These are phyloP conservation scores for Colletotrichum orbiculare DNA, from an alignment of 2,329 filamentous ascomycete species.

Conservation along the genomic window DNA sequence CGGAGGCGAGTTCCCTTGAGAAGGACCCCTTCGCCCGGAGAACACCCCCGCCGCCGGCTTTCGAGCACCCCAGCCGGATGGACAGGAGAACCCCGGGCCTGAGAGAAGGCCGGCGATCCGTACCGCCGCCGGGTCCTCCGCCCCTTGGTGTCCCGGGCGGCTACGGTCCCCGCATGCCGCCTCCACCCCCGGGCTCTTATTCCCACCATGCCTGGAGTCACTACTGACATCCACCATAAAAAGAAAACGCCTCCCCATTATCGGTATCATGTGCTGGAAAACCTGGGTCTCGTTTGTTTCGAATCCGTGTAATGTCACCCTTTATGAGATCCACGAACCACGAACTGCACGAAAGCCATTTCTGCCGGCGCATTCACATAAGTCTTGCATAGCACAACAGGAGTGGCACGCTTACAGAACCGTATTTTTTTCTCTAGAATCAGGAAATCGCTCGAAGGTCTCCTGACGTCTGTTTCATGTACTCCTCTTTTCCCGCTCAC, in stretches of 20 bases:
- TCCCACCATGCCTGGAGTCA: slow-evolving; percentile 16
- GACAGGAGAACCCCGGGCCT: slow-evolving; percentile 54
- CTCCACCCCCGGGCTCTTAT: slow-evolving; percentile 21
- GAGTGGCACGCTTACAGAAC: slow-evolving; percentile 16
- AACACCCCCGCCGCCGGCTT: slow-evolving; percentile 49
- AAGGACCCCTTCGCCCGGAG: slow-evolving; percentile 49
- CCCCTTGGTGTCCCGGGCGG: slow-evolving; percentile 22
- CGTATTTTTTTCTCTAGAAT: neutral
- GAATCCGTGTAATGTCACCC: neutral
- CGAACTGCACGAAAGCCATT: slow-evolving; percentile 27
- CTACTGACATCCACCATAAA: neutral
- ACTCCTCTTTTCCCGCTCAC: too few species aligned
- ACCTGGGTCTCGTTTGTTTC: slow-evolving; percentile 12
- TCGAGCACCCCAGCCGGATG: slow-evolving; percentile 36
- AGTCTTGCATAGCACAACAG: slow-evolving; percentile 21
- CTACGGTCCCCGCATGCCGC: slow-evolving; percentile 23
- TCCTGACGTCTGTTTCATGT: too few species aligned
- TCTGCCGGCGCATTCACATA: slow-evolving; percentile 11
- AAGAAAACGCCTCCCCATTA: neutral
- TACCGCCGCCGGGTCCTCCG: slow-evolving; percentile 28
- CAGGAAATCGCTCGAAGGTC: too few species aligned
- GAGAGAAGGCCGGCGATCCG: slow-evolving; percentile 33
- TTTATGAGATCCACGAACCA: slow-evolving; percentile 29
- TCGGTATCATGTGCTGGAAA: neutral
- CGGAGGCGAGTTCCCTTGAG: slow-evolving; percentile 49